Conservation (phyloP, 768 basidiomycete species). For the Tephrocybe sp. region DNA sequence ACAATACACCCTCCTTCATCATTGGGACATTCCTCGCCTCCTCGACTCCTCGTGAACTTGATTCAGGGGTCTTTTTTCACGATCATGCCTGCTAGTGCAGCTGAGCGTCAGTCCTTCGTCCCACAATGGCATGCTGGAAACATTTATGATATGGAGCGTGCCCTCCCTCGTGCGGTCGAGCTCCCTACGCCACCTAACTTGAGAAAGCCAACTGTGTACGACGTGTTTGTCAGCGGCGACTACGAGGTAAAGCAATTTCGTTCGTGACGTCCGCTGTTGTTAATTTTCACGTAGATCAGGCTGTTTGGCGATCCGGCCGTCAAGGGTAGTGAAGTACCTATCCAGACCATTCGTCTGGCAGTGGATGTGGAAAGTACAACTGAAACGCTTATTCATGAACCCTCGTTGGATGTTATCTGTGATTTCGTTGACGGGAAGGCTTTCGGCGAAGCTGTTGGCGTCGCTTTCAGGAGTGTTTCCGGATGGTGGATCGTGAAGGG, state of each 20-base stretch:
- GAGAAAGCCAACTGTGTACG: conserved; percentile 51
- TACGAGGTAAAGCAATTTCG: conserved; percentile 60
- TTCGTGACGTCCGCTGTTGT: neutral
- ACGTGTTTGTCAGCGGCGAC: conserved; percentile 75
- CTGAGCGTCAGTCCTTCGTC: conserved; percentile 18
- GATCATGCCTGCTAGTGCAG: conserved; percentile 46
- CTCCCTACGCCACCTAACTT: conserved; percentile 49
- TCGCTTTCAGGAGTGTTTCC: conserved; percentile 55
- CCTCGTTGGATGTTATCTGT: conserved; percentile 55
- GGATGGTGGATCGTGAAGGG: conserved; percentile 57
- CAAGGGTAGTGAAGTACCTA: conserved; percentile 43
- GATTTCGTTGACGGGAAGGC: conserved; percentile 77
- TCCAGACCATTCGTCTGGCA: conserved; percentile 53
- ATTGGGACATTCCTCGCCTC: conserved; percentile 20
- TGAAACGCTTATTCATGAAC: conserved; percentile 37
- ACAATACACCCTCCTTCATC: conserved; percentile 50
- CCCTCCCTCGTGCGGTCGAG: conserved; percentile 46
- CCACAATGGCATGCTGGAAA: conserved; percentile 82
- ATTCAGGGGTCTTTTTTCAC: conserved; percentile 78
- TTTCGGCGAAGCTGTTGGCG: conserved; percentile 69
- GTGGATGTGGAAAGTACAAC: conserved; percentile 39
- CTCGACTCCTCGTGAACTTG: conserved; percentile 59
- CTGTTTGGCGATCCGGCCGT: conserved; percentile 76
- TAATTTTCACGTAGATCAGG: conserved; percentile 53
- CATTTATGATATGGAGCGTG: conserved; percentile 68